Evolutionary conservation across 345 rosid genomes (phyloP).

Genomic region (Brassica nigra): DNA sequence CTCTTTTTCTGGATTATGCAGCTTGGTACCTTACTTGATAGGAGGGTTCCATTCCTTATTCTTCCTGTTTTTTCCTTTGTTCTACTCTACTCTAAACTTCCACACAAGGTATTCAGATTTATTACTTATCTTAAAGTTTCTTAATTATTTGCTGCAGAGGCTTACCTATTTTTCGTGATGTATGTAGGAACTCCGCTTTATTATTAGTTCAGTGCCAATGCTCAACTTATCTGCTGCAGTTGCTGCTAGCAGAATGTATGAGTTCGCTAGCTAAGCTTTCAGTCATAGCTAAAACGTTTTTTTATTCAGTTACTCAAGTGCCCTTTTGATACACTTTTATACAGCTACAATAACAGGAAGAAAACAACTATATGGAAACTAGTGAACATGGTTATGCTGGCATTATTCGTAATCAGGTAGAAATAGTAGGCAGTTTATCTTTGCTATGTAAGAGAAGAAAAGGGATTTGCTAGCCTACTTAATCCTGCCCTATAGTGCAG

Average conservation of each 20-base stretch:
- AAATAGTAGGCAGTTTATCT: constrained; percentile 22
- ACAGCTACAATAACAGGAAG: constrained; percentile 86
- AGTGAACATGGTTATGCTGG: constrained; percentile 60
- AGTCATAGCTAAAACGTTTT: constrained; percentile 5
- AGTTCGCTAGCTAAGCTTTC: constrained; percentile 29
- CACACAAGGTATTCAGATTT: constrained; percentile 72
- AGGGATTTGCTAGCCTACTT: constrained; percentile 27
- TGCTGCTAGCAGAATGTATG: constrained; percentile 89
- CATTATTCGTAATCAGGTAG: constrained; percentile 72
- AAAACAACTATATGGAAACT: constrained; percentile 73
- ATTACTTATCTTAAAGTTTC: constrained; percentile 27
- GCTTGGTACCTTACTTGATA: constrained; percentile 79
- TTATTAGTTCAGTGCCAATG: constrained; percentile 88
- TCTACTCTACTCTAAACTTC: constrained; percentile 91
- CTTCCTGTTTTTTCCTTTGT: constrained; percentile 74
- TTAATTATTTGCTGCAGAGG: not conserved
- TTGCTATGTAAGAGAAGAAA: constrained; percentile 14
- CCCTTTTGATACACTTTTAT: constrained; percentile 17
- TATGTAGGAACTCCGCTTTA: constrained; percentile 93
- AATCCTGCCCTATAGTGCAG: constrained; percentile 66
- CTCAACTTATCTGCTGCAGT: constrained; percentile 92
- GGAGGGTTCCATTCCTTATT: constrained; percentile 63
- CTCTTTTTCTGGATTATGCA: constrained; percentile 46
- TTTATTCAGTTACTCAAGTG: constrained; percentile 10
- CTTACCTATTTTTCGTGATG: constrained; percentile 15